phyloP scores from a whole-genome alignment of 345 rosid species.

The Erysimum cheiranthoides region DNA sequence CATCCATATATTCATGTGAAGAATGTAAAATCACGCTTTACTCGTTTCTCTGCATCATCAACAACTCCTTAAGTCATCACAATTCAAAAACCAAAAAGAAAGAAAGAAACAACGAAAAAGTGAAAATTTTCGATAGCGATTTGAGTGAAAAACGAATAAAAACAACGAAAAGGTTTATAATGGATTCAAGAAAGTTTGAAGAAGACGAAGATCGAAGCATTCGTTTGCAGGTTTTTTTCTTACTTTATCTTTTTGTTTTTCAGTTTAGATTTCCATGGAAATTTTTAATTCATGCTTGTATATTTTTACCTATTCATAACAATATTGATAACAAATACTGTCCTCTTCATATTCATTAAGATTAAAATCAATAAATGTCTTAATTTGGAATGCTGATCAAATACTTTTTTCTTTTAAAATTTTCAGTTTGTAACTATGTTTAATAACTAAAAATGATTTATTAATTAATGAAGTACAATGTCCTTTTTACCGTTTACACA shows the following conservation, averaged over 20 bases:
- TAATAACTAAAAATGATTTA: not conserved
- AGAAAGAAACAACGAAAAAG: slow-evolving; percentile 7
- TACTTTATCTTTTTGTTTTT: not conserved
- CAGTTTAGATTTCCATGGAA: not conserved
- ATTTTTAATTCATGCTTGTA: not conserved
- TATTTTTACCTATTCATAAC: not conserved
- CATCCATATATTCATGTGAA: not conserved
- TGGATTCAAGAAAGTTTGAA: slow-evolving; percentile 46
- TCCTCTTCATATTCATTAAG: not conserved
- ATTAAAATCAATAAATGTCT: not conserved
- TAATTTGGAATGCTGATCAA: not conserved
- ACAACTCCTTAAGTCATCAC: slow-evolving; percentile 38
- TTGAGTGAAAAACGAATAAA: not conserved
- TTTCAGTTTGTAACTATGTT: slow-evolving; percentile 5
- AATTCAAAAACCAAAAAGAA: not conserved
- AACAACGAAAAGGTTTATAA: slow-evolving; percentile 10
- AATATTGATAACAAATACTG: not conserved
- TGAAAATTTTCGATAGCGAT: not conserved
- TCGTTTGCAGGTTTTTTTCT: slow-evolving; percentile 50
- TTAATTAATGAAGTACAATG: not conserved
- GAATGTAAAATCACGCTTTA: slow-evolving; percentile 39
- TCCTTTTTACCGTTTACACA: not conserved
- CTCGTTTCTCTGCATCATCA: slow-evolving; percentile 44
- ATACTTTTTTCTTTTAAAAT: not conserved
- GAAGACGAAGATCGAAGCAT: slow-evolving; percentile 59